Conservation (phyloP, 805 yeast species). For the Saturnispora ahearnii region DNA sequence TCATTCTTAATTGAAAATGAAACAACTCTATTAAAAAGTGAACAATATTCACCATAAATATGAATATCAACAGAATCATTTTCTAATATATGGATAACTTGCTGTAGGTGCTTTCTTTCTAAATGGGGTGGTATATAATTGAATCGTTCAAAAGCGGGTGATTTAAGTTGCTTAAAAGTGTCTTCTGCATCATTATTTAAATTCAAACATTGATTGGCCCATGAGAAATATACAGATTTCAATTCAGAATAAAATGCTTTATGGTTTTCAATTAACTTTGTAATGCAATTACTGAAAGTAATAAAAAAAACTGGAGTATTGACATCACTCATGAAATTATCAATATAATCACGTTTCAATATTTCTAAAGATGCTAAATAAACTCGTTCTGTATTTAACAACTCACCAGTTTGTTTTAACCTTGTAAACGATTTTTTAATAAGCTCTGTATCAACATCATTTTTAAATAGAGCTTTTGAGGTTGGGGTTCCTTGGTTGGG, state of each 20-base stretch:
- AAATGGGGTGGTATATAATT: conserved; percentile 13
- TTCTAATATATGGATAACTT: conserved; percentile 16
- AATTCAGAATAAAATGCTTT: conserved; percentile 23
- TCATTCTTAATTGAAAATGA: conserved; percentile 17
- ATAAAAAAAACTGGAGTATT: conserved; percentile 31
- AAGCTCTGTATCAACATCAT: not conserved
- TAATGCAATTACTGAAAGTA: conserved; percentile 22
- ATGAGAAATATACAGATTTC: conserved; percentile 16
- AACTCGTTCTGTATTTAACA: conserved; percentile 38
- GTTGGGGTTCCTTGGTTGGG: conserved; percentile 10
- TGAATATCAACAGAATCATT: conserved; percentile 18
- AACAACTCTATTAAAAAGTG: conserved; percentile 18
- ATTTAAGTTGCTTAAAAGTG: conserved; percentile 10
- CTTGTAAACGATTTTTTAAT: conserved; percentile 19
- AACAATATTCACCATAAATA: conserved; percentile 22
- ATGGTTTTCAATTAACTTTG: conserved; percentile 28
- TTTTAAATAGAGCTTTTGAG: conserved; percentile 4
- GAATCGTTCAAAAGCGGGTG: conserved; percentile 21
- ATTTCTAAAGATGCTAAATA: conserved; percentile 38
- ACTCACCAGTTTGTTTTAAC: conserved; percentile 33
- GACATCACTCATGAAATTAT: conserved; percentile 28
- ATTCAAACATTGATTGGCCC: conserved; percentile 14
- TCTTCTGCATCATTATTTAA: conserved; percentile 3
- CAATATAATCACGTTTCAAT: conserved; percentile 36
- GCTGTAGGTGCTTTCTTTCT: conserved; percentile 16